These are phyloP conservation scores for Sphaerosporella brunnea DNA, from an alignment of 495 filamentous ascomycete species.

Conservation along the genomic window DNA sequence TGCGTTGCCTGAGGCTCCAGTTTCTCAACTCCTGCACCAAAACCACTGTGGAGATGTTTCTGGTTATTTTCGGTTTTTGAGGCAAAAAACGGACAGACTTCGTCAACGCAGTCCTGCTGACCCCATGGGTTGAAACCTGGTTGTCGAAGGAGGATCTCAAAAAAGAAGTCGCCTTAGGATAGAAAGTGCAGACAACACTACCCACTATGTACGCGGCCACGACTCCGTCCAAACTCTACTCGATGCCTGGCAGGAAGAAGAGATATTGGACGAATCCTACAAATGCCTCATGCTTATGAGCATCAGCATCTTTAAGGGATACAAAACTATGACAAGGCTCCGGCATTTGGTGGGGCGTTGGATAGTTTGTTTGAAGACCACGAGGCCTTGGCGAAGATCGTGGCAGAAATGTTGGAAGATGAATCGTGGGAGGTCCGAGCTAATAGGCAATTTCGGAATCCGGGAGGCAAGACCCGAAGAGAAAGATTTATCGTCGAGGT, in stretches of 20 bases:
- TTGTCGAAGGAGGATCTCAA: background rate
- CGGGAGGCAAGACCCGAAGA: too few relatives aligned
- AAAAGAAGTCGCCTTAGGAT: background rate
- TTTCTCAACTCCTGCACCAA: background rate
- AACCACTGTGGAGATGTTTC: background rate
- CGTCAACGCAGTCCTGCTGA: background rate
- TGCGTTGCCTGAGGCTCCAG: background rate
- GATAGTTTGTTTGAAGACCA: too few relatives aligned
- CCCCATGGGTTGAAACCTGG: background rate
- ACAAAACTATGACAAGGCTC: too few relatives aligned
- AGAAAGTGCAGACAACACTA: background rate
- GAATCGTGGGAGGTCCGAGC: too few relatives aligned
- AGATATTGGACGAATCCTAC: too few relatives aligned
- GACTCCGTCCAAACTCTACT: background rate
- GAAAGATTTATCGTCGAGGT: too few relatives aligned
- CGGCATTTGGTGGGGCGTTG: too few relatives aligned
- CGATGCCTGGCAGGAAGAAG: background rate
- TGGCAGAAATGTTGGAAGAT: too few relatives aligned
- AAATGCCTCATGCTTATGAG: too few relatives aligned
- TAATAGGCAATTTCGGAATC: too few relatives aligned
- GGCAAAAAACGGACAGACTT: background rate
- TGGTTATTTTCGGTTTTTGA: background rate
- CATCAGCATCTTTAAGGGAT: too few relatives aligned
- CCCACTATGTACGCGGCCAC: background rate
- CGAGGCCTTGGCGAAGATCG: too few relatives aligned